Evolutionary conservation across 208 protist species (phyloP), one percentile per base, ranked within the genome.

Genomic region (Trypanosoma platydactyli): DNA sequence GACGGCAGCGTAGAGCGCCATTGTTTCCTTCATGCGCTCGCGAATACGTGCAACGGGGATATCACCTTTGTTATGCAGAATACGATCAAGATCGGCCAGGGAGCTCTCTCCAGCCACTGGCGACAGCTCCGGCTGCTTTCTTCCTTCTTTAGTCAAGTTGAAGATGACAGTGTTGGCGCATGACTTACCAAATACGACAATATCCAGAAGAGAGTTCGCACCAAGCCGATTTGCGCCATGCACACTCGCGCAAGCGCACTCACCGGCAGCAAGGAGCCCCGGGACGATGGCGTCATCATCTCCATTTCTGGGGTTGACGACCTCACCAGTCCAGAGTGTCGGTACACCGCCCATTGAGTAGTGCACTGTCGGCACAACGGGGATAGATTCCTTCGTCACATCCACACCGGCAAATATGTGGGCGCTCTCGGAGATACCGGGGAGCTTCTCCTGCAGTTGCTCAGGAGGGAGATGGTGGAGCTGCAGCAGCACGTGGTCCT

Each of bases 181-280:
- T 30, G 96, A 97, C 71, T 98, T 95, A 40, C 98, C 98, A 71
- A 99, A 99, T 15, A 99, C 98, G 59, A 99, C 98, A 74, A 99
- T 99, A 81, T 99, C 98, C 1, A 99, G 93, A 27, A 99, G 94
- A 20, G 98, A 99, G 89, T 99, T 99, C 30, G 98, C 98, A n/a
- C 97, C 97, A 18, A 98, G 91, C 52, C 98, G 82, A 86, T 99
- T 99, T 30, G 98, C 98, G 51, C 98, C 98, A 83, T 99, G 98
- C 18, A 99, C 98, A 38, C 92, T 98, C 3, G 98, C 98, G 77
- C 96, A 98, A 22, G 97, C 97, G 50, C 91, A 95, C 90, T 99
- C 98, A 33, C 98, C 98, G 9, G 98, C 98, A 5, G 98, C 97
- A 11, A 98, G 96, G 12, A 99, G 91, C 44, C 97, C 98, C 0